phyloP scores from a whole-genome alignment of 257 asterid species.

The Solanum verrucosum region DNA sequence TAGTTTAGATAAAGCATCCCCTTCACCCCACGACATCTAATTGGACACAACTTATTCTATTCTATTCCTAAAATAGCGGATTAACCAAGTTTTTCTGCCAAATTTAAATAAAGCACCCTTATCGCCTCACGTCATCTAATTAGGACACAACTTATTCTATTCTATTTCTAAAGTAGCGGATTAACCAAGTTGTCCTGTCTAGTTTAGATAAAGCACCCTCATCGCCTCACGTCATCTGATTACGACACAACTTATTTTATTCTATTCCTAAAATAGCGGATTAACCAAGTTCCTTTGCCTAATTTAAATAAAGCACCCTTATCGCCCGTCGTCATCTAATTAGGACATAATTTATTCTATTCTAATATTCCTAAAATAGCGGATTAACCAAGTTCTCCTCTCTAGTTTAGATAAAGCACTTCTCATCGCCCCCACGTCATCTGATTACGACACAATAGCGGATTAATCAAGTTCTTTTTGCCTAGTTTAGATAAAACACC shows the following conservation, averaged over 20 bases:
- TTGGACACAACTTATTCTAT: not conserved
- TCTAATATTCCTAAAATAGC: not conserved
- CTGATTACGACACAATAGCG: not conserved
- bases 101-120: too few relatives aligned
- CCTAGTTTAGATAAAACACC: not conserved
- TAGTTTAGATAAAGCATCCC: not conserved
- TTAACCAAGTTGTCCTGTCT: not conserved
- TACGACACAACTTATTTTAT: not conserved
- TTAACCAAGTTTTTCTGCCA: too few relatives aligned
- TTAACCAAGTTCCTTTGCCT: not conserved
- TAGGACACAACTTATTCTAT: not conserved
- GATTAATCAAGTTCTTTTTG: not conserved
- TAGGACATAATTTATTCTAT: not conserved
- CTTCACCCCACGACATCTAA: not conserved
- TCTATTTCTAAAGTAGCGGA: not conserved
- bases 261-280: not conserved
- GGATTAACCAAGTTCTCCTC: not conserved
- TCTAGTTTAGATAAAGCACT: not conserved
- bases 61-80: too few relatives aligned
- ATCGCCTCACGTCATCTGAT: not conserved
- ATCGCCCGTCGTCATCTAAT: not conserved
- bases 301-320: not conserved
- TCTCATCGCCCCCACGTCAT: not conserved
- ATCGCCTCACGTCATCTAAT: not conserved
- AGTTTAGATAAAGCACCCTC: not conserved